These are phyloP conservation scores for Wickerhamomyces xylosicus DNA, from an alignment of 805 yeast species.

Conservation along the genomic window DNA sequence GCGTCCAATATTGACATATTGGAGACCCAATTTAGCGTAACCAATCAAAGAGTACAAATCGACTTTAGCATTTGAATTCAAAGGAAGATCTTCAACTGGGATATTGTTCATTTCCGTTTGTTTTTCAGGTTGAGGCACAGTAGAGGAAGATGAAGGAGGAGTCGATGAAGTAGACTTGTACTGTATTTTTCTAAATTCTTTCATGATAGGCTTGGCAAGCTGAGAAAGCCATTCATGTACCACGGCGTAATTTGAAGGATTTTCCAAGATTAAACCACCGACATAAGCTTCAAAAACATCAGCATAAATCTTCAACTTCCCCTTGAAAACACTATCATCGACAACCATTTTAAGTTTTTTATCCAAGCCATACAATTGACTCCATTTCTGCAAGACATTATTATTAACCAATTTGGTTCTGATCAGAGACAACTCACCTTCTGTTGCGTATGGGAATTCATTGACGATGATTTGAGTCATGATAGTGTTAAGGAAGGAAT, in stretches of 20 bases:
- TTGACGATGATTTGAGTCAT: slow-evolving; percentile 60
- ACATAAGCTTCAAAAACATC: slow-evolving; percentile 92
- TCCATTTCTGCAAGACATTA: slow-evolving; percentile 58
- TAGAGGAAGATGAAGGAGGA: slow-evolving; percentile 7
- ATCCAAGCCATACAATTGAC: slow-evolving; percentile 58
- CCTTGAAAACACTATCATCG: slow-evolving; percentile 35
- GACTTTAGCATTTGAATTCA: slow-evolving; percentile 64
- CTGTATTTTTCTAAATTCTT: background rate
- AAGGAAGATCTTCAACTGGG: slow-evolving; percentile 12
- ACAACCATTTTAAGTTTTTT: slow-evolving; percentile 40
- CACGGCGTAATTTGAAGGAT: slow-evolving; percentile 32
- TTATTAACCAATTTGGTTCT: slow-evolving; percentile 69
- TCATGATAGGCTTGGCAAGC: slow-evolving; percentile 35
- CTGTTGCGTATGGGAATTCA: slow-evolving; percentile 58
- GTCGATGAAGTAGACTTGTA: background rate
- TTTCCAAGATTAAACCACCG: slow-evolving; percentile 69
- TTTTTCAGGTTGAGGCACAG: slow-evolving; percentile 3
- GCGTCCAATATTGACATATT: slow-evolving; percentile 33
- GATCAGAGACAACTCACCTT: slow-evolving; percentile 69
- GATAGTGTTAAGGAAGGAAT: slow-evolving; percentile 67
- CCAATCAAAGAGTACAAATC: slow-evolving; percentile 75
- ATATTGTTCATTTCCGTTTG: slow-evolving; percentile 1
- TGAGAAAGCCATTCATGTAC: slow-evolving; percentile 48
- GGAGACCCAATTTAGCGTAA: slow-evolving; percentile 53
- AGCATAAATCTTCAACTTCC: slow-evolving; percentile 65